Conservation (phyloP, 257 asterid genomes). For the Dorcoceras hygrometricum region DNA sequence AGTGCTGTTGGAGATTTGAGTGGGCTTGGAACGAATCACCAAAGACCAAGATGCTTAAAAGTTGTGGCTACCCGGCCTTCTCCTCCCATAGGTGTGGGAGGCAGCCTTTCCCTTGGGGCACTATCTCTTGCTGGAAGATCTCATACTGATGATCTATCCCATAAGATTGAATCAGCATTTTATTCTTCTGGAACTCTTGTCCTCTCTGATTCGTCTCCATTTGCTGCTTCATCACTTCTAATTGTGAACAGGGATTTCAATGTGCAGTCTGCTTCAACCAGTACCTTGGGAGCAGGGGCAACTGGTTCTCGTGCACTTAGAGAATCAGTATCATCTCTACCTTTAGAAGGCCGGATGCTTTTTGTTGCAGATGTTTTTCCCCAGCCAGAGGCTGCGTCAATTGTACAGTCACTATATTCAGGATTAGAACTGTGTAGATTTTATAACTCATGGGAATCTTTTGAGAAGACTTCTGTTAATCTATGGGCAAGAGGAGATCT, state of each 20-base stretch:
- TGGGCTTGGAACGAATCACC: conserved; percentile 49
- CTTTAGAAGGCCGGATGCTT: conserved; percentile 94
- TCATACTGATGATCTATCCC: conserved; percentile 73
- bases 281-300: conserved; percentile 58
- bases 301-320: conserved; percentile 84
- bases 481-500: conserved; percentile 96
- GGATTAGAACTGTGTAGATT: conserved; percentile 64
- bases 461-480: conserved; percentile 64
- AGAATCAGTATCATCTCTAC: conserved; percentile 77
- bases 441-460: conserved; percentile 60
- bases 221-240: conserved; percentile 80
- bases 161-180: conserved; percentile 86
- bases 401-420: conserved; percentile 78
- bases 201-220: conserved; percentile 90
- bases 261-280: conserved; percentile 62
- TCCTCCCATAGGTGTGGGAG: conserved; percentile 86
- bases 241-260: conserved; percentile 74
- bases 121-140: conserved; percentile 82
- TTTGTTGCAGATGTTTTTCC: conserved; percentile 87
- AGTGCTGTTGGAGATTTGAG: conserved; percentile 65
- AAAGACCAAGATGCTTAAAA: conserved; percentile 80
- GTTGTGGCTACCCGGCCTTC: conserved; percentile 93
- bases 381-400: conserved; percentile 68
- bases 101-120: conserved; percentile 79
- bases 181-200: conserved; percentile 78